Base-by-base conservation (phyloP, 306 rosid species). In the Inga oerstediana region DNA sequence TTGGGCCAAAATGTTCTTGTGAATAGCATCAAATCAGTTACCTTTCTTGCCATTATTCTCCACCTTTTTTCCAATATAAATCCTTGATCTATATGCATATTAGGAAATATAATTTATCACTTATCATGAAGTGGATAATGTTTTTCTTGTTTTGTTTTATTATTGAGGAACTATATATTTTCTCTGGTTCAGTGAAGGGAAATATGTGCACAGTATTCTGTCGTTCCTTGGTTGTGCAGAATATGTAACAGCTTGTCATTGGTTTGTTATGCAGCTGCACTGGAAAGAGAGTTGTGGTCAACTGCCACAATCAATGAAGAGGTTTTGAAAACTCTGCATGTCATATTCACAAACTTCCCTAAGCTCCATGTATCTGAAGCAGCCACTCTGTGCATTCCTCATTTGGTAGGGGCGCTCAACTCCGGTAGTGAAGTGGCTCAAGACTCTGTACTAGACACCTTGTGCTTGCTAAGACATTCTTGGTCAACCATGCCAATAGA, bases 401-500 rank as follows among this genome's bases (percentile, higher is more conserved):
- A 93, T 91, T 83, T 96, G 85, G 87, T 96, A 56, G 98, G 99
- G 79, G 97, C 95, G 61, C 97, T 96, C 19, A 91, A 93, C 85
- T 91, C 98, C 65, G 99, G 99, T 49, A 85, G 92, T 56, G 99
- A 93, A 79, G 86, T 77, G 0, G 97, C 99, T 87, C 99, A 96
- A 88, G 98, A 92, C 79, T 88, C 98, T 43, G 97, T 96, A 44
- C 86, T 96, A 82, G 94, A 93, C 78, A 91, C 93, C 35, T 87
- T 96, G 62, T 93, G 91, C 92, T 88, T 93, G 90, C 88, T 93
- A 65, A 90, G 81, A 82, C 97, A 92, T 82, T 96, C 99, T 81
- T 96, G 99, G 99, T 94, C 98, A 67, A 89, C 94, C 79, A 96
- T 96, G 94, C 91, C 94, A 65, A 88, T 96, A 84, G 99, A 96